These are phyloP conservation scores for Begonia masoniana DNA, from an alignment of 306 rosid genomes.

Conservation along the genomic window DNA sequence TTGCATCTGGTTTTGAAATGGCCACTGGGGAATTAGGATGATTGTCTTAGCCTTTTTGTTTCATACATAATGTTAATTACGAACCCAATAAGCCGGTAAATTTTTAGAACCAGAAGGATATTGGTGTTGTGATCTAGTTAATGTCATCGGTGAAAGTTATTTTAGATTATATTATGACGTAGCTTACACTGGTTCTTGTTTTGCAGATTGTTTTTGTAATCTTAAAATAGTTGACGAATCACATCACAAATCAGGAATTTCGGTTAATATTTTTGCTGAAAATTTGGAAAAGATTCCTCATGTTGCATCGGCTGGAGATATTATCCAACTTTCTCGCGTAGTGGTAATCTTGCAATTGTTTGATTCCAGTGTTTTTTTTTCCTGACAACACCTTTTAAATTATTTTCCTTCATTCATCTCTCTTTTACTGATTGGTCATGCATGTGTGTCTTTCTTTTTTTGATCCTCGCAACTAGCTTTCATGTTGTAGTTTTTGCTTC, in stretches of 20 bases:
- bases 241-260: slow-evolving; percentile 14
- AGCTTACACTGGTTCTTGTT: slow-evolving; percentile 9
- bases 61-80: too few species aligned
- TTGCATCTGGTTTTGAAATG: too few species aligned
- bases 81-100: too few species aligned
- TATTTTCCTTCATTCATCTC: not conserved
- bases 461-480: too few species aligned
- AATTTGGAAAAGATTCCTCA: slow-evolving; percentile 36
- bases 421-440: too few species aligned
- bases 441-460: too few species aligned
- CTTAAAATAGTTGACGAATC: slow-evolving; percentile 51
- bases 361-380: not conserved
- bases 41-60: too few species aligned
- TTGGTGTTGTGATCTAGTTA: not conserved
- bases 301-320: slow-evolving; percentile 42
- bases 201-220: slow-evolving; percentile 41
- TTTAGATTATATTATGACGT: not conserved
- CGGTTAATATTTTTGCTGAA: slow-evolving; percentile 37
- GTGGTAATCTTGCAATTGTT: slow-evolving; percentile 18
- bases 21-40: too few species aligned
- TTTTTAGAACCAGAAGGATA: too few species aligned
- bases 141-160: not conserved
- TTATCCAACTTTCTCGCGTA: slow-evolving; percentile 36
- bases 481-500: too few species aligned
- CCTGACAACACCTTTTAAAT: not conserved